Percentiles rank a stretch among this genome's conserved stretches.
Evolutionary conservation across 345 rosid genomes (phyloP).

Genomic region (Populus simonii): DNA sequence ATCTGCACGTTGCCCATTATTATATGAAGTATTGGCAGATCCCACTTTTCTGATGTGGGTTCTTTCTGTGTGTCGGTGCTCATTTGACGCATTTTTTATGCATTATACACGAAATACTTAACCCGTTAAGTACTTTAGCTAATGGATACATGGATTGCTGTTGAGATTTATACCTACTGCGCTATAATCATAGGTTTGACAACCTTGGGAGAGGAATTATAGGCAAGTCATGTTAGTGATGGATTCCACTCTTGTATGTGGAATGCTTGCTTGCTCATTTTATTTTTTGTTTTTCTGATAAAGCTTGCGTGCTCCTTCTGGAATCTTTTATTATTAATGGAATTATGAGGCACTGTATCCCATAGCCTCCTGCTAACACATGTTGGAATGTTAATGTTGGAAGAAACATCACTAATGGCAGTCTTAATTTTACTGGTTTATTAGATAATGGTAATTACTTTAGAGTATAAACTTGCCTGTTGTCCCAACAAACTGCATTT

Average conservation of each 20-base stretch:
- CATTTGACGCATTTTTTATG: background rate
- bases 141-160: background rate
- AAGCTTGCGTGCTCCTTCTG: background rate
- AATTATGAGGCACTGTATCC: background rate
- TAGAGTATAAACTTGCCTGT: background rate
- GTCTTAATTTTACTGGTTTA: background rate
- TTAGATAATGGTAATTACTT: background rate
- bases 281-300: no score
- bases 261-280: background rate
- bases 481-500: background rate
- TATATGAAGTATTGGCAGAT: background rate
- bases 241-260: background rate
- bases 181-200: background rate
- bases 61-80: background rate
- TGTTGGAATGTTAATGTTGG: background rate
- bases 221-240: background rate
- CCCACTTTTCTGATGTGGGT: background rate
- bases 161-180: background rate
- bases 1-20: background rate
- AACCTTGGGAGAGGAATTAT: background rate
- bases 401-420: background rate
- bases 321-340: background rate
- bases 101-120: background rate
- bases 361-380: background rate
- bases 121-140: background rate